These are phyloP conservation scores for Blastobotrys mokoenaii DNA, from an alignment of 805 yeast genomes.

Conservation along the genomic window DNA sequence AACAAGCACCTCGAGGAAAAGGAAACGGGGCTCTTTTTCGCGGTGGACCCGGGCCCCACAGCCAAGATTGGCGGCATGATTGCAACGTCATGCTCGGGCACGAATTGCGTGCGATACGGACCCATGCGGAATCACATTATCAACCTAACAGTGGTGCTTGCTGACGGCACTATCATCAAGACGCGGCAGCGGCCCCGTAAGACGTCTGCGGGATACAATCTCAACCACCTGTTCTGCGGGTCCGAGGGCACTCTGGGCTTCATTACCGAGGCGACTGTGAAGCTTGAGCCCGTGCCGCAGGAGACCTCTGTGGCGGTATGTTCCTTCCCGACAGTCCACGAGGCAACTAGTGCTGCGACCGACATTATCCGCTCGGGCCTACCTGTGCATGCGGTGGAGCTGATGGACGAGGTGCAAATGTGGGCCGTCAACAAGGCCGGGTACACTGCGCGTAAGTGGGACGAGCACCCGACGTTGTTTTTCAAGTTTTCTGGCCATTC, in stretches of 20 bases:
- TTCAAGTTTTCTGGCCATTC: conserved; percentile 54
- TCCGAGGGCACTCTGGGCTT: conserved; percentile 76
- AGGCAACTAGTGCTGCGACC: conserved; percentile 65
- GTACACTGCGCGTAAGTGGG: conserved; percentile 43
- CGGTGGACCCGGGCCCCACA: conserved; percentile 76
- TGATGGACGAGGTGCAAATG: conserved; percentile 69
- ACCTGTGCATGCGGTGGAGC: conserved; percentile 65
- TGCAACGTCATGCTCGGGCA: conserved; percentile 72
- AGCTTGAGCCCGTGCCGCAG: conserved; percentile 56
- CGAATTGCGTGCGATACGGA: conserved; percentile 71
- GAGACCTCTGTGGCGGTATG: conserved; percentile 62
- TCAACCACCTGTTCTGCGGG: conserved; percentile 68
- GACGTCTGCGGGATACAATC: conserved; percentile 71
- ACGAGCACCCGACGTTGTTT: conserved; percentile 52
- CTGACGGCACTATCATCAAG: conserved; percentile 72
- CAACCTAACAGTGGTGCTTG: conserved; percentile 62
- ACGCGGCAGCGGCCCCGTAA: conserved; percentile 70
- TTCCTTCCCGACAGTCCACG: conserved; percentile 55
- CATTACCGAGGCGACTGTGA: conserved; percentile 68
- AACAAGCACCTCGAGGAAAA: conserved; percentile 41
- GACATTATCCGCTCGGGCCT: conserved; percentile 54
- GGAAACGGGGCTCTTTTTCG: conserved; percentile 45
- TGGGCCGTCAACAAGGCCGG: conserved; percentile 51
- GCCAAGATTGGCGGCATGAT: conserved; percentile 76
- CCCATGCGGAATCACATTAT: conserved; percentile 71